phyloP scores from a whole-genome alignment of 768 basidiomycete genomes.

The Suillus brevipes region DNA sequence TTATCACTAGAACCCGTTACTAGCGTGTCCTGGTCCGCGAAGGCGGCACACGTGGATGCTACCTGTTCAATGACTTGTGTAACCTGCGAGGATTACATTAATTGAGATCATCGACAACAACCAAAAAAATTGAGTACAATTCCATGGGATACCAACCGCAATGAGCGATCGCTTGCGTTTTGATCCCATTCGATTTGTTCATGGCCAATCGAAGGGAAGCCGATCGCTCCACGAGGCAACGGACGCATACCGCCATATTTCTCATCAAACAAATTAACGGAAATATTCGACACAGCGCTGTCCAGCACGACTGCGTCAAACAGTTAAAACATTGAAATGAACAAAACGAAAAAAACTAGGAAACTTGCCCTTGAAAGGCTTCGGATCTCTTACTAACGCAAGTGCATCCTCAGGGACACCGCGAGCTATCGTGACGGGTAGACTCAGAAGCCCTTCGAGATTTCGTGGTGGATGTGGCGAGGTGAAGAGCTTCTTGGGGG shows the following conservation, averaged over 20 bases:
- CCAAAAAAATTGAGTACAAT: slow-evolving; percentile 41
- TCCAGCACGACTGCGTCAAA: slow-evolving; percentile 41
- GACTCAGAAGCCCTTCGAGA: slow-evolving; percentile 66
- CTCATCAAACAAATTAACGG: slow-evolving; percentile 42
- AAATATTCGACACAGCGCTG: slow-evolving; percentile 42
- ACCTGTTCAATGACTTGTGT: slow-evolving; percentile 78
- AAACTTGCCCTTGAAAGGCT: slow-evolving; percentile 55
- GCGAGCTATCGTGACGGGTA: slow-evolving; percentile 69
- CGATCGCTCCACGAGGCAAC: slow-evolving; percentile 57
- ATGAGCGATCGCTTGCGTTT: slow-evolving; percentile 41
- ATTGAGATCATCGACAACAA: not conserved
- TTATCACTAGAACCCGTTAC: slow-evolving; percentile 82
- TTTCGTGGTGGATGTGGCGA: slow-evolving; percentile 74
- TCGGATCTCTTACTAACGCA: slow-evolving; percentile 56
- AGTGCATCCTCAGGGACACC: slow-evolving; percentile 87
- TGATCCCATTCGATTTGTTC: slow-evolving; percentile 73
- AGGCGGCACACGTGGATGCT: slow-evolving; percentile 70
- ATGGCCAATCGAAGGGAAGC: slow-evolving; percentile 57
- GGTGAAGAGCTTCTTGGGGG: slow-evolving; percentile 82
- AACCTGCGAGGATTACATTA: slow-evolving; percentile 41
- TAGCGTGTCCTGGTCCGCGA: slow-evolving; percentile 71
- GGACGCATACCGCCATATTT: slow-evolving; percentile 62
- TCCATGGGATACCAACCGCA: slow-evolving; percentile 63
- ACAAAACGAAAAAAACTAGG: not conserved
- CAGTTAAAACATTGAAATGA: not conserved